A percentile compares a stretch with the other conserved stretches of the same genome.
Conservation (phyloP, 495 filamentous ascomycete genomes). For the Aspergillus heteromorphus region DNA sequence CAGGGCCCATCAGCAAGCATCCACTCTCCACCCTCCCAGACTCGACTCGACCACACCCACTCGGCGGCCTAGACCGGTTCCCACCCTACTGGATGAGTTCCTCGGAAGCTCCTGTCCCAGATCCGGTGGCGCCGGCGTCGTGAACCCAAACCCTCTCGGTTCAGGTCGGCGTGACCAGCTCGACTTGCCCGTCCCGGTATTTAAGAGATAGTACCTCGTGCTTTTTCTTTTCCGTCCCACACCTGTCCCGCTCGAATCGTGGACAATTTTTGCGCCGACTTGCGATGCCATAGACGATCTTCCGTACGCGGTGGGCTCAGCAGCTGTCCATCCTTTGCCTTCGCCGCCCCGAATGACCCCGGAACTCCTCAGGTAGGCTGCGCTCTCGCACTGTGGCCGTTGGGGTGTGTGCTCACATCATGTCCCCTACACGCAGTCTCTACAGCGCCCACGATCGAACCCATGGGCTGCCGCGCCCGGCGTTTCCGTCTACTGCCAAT, state of each 20-base stretch:
- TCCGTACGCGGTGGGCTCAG: slow-evolving; percentile 4
- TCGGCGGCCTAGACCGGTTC: slow-evolving; percentile 10
- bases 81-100: not conserved
- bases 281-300: slow-evolving; percentile 8
- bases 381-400: not conserved
- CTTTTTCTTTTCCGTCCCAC: not conserved
- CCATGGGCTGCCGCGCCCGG: not conserved
- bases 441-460: not conserved
- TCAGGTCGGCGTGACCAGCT: not conserved
- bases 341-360: slow-evolving; percentile 8
- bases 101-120: not conserved
- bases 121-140: not conserved
- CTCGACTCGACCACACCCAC: not conserved
- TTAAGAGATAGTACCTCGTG: not conserved
- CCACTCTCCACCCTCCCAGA: not conserved
- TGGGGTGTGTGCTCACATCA: not conserved
- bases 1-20: not conserved
- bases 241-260: not conserved
- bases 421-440: not conserved
- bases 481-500: not conserved
- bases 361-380: slow-evolving; percentile 8
- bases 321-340: slow-evolving; percentile 2
- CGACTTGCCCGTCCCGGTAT: not conserved
- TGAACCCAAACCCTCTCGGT: not conserved
- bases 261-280: not conserved